Conservation (phyloP, 2,329 filamentous ascomycete genomes). For the Verticillium albo-atrum region DNA sequence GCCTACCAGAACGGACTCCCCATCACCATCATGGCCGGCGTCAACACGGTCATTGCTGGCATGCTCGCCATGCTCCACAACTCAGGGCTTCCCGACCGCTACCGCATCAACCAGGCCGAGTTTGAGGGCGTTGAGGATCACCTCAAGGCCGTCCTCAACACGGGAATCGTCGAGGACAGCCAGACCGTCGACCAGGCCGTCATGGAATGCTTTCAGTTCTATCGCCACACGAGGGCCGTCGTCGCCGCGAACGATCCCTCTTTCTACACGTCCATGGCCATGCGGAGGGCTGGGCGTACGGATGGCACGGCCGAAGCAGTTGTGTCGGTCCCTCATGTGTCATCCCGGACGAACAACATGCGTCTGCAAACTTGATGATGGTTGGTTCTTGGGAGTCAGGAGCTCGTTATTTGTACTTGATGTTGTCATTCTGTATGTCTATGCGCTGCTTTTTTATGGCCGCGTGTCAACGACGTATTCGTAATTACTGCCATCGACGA, state of each 20-base stretch:
- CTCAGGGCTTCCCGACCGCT: slow-evolving; percentile 47
- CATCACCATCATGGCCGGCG: slow-evolving; percentile 42
- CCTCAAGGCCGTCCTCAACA: slow-evolving; percentile 45
- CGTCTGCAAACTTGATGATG: too few species aligned
- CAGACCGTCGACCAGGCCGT: slow-evolving; percentile 41
- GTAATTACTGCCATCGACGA: too few species aligned
- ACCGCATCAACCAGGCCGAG: slow-evolving; percentile 43
- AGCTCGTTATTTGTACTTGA: too few species aligned
- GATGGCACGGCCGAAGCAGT: neutral
- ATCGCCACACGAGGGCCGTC: slow-evolving; percentile 39
- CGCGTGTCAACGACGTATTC: too few species aligned
- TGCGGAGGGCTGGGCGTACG: neutral
- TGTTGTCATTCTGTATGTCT: too few species aligned
- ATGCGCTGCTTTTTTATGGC: too few species aligned
- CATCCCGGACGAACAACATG: neutral
- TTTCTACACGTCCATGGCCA: slow-evolving; percentile 21
- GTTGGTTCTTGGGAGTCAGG: too few species aligned
- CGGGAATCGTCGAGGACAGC: slow-evolving; percentile 36
- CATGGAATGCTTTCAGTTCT: slow-evolving; percentile 41
- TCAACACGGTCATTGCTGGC: slow-evolving; percentile 46
- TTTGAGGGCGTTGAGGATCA: slow-evolving; percentile 46
- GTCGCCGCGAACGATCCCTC: slow-evolving; percentile 43
- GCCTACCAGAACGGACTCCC: slow-evolving; percentile 28
- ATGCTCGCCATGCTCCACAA: slow-evolving; percentile 49
- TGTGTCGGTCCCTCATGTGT: neutral